Evolutionary conservation across 305 asterid genomes (phyloP), one percentile per base, ranked within the genome.

Genomic region (Ilex paraguariensis): DNA sequence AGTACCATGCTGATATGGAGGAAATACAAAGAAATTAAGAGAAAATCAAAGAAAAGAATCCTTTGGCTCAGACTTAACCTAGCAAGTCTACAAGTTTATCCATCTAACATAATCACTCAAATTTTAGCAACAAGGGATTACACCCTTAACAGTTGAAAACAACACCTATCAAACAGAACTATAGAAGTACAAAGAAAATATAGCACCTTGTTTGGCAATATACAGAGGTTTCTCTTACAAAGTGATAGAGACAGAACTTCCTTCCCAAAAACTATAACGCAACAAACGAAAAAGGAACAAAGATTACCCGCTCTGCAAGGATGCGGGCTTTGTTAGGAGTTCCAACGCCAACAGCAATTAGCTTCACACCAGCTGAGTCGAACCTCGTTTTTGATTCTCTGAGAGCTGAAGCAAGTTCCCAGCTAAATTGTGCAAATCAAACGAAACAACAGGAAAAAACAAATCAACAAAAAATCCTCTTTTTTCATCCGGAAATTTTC

Each of bases 261-360:
- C 65, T 51, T 69, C 30, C 40, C 44, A 10, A 31, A 45, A 57
- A 45, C 13, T 7, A 46, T 46, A 46, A 36, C 9, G 13, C 15
- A 46, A 13, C 11, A 66, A 33, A 57, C 1, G 14, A 54, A 21
- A 0, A 9, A 30, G 60, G 28, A 56, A 61, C 61, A 12, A 13
- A 74, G 54, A 45, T 57, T 84, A 88, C 98, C 78, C 94, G 78
- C 71, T 84, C 88, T 62, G 91, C 91, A 64, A 91, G 87, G 65
- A 91, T 75, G 60, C 79, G 90, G 62, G 94, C 96, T 75, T 84
- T 88, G 56, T 75, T 80, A 16, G 96, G 98, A 61, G 96, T 70
- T 64, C 98, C 98, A 68, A 91, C 86, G 51, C 98, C 98, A 63
- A 91, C 82, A 39, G 94, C 94, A 59, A 91, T 79, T 59, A 91